Evolutionary conservation across 2,329 filamentous ascomycete genomes (phyloP).

Genomic region (Exophiala mesophila): DNA sequence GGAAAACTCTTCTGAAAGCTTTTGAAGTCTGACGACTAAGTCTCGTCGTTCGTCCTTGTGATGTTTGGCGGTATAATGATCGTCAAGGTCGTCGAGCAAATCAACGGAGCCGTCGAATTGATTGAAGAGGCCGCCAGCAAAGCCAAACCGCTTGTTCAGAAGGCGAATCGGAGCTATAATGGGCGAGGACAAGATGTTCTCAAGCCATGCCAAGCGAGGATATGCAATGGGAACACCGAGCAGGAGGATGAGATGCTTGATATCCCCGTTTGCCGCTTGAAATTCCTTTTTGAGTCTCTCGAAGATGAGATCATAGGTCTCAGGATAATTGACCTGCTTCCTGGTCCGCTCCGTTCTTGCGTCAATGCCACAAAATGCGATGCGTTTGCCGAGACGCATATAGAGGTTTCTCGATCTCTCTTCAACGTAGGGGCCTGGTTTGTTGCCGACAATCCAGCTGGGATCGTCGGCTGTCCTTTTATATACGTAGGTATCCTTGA

Average conservation of each 20-base stretch:
- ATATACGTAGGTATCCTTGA: constrained; percentile 69
- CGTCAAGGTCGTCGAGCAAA: constrained; percentile 60
- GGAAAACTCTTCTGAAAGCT: constrained; percentile 50
- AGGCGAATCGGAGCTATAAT: constrained; percentile 85
- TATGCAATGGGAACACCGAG: constrained; percentile 68
- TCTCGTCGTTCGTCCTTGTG: constrained; percentile 84
- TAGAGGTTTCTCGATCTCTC: constrained; percentile 58
- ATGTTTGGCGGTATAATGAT: constrained; percentile 79
- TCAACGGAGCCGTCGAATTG: constrained; percentile 77
- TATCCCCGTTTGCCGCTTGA: constrained; percentile 45
- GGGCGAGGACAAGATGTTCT: constrained; percentile 83
- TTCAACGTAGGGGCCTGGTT: constrained; percentile 64
- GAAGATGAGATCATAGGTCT: constrained; percentile 60
- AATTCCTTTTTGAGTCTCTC: constrained; percentile 51
- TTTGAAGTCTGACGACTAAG: constrained; percentile 62
- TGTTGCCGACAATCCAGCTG: constrained; percentile 73
- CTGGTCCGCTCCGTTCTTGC: constrained; percentile 71
- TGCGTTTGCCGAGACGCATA: constrained; percentile 60
- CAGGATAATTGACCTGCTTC: constrained; percentile 82
- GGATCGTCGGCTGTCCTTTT: constrained; percentile 55
- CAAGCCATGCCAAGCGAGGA: constrained; percentile 84
- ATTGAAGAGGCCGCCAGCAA: constrained; percentile 84
- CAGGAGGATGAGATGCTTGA: constrained; percentile 60
- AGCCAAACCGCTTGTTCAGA: constrained; percentile 81
- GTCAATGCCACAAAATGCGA: constrained; percentile 58